Evolutionary conservation across 78 protist species (phyloP), one percentile per base, ranked within the genome.

Genomic region (Polysphondylium violaceum): DNA sequence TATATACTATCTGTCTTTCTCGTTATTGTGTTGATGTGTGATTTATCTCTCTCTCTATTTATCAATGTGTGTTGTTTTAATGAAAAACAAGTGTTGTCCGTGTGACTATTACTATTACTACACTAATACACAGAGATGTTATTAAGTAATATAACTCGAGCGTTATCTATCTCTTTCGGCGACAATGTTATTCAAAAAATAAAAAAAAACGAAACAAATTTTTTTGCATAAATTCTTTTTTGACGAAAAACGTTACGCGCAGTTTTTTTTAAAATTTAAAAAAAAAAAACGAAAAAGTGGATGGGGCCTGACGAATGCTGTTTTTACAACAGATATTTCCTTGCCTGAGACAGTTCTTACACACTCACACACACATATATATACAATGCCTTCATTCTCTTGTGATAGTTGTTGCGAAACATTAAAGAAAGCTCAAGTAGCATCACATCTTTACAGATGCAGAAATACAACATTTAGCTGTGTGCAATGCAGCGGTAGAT

Each of bases 381-480:
- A 11, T 33, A 55, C 2, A 67, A 79, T 79, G 88, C 88, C 88
- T 27, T 40, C 55, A 19, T 79, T 79, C 40, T 79, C 88, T 40
- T 79, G 88, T 79, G 88, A 79, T 36, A 25, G 17, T 14, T 79
- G 88, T 79, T 58, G 73, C 5, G 33, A 65, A 35, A 44, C 67
- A 27, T 53, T 79, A 35, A 71, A 67, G 38, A 79, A 79, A 55
- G 23, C 27, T 9, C 74, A 79, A 40, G 36, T 79, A 0, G 5
- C 31, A 25, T 12, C 31, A 21, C 88, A 79, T 25, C n/a, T n/a
- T n/a, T n/a, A n/a, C n/a, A 50, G 55, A 53, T 67, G 88, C 11
- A n/a, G 74, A 21, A 0, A 1, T 29, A 41, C 76, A 21, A 31
- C 74, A 33, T 79, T n/a, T 27, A 67, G 77, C 35, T 79, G 88